Evolutionary conservation across 371 early-diverging fungal species (phyloP), one percentile per base, ranked within the genome.

Genomic region (Actinomucor elegans): DNA sequence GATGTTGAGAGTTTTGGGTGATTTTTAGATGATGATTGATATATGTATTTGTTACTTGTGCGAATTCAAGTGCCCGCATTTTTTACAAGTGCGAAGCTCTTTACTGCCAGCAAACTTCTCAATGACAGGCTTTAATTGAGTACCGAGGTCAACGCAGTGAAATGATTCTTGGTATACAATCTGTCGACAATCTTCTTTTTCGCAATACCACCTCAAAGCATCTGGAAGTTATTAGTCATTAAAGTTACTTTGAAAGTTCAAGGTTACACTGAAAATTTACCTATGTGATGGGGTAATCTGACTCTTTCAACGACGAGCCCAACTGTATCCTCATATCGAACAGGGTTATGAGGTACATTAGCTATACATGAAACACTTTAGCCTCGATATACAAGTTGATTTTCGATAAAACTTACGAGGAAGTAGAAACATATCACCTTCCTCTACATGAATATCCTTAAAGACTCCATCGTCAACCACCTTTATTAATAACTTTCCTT

Each of bases 371-470:
- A 35, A 5, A 35, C 41, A 54, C 15, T 17, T n/a, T n/a, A n/a
- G 38, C 18, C 46, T n/a, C 11, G 41, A 17, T 48, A 51, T 18
- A 52, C 10, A 28, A 21, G 33, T 11, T 18, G 32, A 29, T 29
- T 47, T 33, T 32, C 21, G 38, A 34, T 14, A 48, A 24, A 26
- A 37, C 61, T 62, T 83, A 93, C 93, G 83, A 26, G 97, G 96
- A 57, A 98, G 69, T 56, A 98, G 70, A 64, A 95, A 92, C 96
- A 97, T 96, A 24, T 94, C 94, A 14, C 97, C 97, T 71, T 96
- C 96, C 38, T 77, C 64, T 61, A 98, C 90, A 43, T 75, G 63
- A 46, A 94, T 81, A 79, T 96, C 94, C 55, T 78, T 86, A 57
- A 89, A 87, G 56, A 85, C 86, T 48, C 84, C 81, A 47, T 85